Base-by-base conservation (phyloP, 1,284 basidiomycete species). In the Cutaneotrichosporon daszewskae region DNA sequence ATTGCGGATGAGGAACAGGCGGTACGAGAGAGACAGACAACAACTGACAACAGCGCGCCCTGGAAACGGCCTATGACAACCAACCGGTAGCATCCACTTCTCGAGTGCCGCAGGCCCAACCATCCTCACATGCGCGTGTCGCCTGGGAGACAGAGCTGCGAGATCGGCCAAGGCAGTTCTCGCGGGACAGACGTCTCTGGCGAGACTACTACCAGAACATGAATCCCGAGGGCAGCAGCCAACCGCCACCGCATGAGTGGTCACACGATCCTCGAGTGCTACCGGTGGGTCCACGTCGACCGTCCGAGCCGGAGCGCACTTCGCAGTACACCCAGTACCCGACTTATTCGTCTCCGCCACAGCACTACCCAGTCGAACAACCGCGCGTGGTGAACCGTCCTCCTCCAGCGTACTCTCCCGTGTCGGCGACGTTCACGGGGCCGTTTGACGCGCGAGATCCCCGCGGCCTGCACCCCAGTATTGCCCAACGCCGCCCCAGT, bases 101-200 rank as follows among this genome's bases (percentile, higher is more conserved):
- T n/a, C n/a, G n/a, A n/a, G n/a, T n/a, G n/a, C n/a, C n/a, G n/a
- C n/a, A n/a, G n/a, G n/a, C n/a, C n/a, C n/a, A n/a, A n/a, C n/a
- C n/a, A n/a, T n/a, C n/a, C n/a, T n/a, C n/a, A n/a, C n/a, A n/a
- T 16, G 13, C 28, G 28, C 28, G 16, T 16, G 28, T 14, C 28
- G 14, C 19, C 4, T 32, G 19, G 28, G 19, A 39, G 22, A 13
- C 23, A 19, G 5, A 32, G 16, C 34, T n/a, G 25, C 19, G 32
- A 9, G 27, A 24, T 6, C 32, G 32, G 6, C 18, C 18, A 20
- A 33, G 19, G n/a, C 33, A 46, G 32, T 60, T 66, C 24, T 49
- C 55, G 3, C 39, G 57, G 24, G 58, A 63, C 17, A 49, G 64
- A n/a, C 49, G 57, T 16, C 47, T 53, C 12, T 43, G 54, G 9